Conservation (phyloP, 1,139 yeast genomes). For the Nakaseomyces uthaithaninus region DNA sequence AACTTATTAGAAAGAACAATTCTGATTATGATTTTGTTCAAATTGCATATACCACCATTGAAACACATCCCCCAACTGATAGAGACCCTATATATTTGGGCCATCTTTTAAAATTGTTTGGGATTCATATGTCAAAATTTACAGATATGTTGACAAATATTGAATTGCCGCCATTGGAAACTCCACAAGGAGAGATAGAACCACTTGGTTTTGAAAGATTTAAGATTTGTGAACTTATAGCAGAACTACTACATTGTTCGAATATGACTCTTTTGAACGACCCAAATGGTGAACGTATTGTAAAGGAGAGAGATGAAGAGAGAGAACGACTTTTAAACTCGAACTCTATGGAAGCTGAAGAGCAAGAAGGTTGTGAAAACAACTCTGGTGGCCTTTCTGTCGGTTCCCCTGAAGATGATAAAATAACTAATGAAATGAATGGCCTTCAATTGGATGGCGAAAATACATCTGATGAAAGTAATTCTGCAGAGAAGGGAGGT, state of each 20-base stretch:
- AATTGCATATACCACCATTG: conserved; percentile 75
- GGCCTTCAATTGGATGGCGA: conserved; percentile 8
- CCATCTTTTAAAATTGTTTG: conserved; percentile 70
- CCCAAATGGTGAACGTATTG: conserved; percentile 69
- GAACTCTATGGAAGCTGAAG: conserved; percentile 3
- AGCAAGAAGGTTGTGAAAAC: conserved; percentile 5
- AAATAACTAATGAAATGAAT: conserved; percentile 7
- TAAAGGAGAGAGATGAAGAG: conserved; percentile 64
- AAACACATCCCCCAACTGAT: conserved; percentile 89
- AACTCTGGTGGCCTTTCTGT: not conserved
- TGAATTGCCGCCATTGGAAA: conserved; percentile 40
- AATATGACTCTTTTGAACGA: conserved; percentile 92
- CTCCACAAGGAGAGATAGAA: conserved; percentile 70
- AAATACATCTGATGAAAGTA: conserved; percentile 14
- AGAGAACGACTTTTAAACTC: conserved; percentile 34
- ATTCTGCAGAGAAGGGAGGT: conserved; percentile 10
- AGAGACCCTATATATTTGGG: conserved; percentile 95
- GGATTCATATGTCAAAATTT: conserved; percentile 66
- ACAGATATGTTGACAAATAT: conserved; percentile 43
- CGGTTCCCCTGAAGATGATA: conserved; percentile 8
- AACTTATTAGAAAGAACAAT: conserved; percentile 88
- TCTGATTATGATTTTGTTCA: conserved; percentile 92
- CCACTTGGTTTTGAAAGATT: conserved; percentile 95
- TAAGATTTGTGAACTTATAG: conserved; percentile 89
- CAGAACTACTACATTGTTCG: conserved; percentile 91